Evolutionary conservation across 495 filamentous ascomycete genomes (phyloP).

Genomic region (Penicillium chermesinum): DNA sequence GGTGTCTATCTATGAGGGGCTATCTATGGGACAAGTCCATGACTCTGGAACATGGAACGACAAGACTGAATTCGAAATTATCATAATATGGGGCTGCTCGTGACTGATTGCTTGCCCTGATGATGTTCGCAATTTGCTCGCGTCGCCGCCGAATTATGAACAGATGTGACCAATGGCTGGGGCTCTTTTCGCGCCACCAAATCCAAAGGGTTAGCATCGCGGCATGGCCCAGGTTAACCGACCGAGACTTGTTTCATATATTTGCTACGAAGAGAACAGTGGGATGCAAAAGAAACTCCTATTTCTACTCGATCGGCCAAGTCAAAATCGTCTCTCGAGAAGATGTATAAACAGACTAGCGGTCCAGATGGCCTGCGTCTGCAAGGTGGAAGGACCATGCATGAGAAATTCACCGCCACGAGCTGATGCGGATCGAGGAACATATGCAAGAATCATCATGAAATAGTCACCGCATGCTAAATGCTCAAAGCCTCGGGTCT

Average conservation of each 20-base stretch:
- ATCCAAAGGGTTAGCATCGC: too few species aligned
- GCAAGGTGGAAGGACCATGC: neutral
- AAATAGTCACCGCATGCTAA: slow-evolving; percentile 43
- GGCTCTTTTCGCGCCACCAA: neutral
- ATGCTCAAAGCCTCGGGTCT: slow-evolving; percentile 32
- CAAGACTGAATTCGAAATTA: too few species aligned
- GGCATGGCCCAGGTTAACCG: neutral
- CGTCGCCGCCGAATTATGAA: too few species aligned
- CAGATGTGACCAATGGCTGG: neutral
- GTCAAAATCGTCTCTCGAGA: slow-evolving; percentile 1
- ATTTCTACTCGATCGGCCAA: slow-evolving; percentile 2
- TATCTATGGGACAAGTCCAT: too few species aligned
- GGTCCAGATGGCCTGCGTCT: slow-evolving; percentile 2
- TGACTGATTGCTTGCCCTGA: too few species aligned
- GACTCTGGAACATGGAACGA: too few species aligned
- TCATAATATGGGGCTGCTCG: too few species aligned
- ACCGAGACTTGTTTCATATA: neutral
- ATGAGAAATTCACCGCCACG: slow-evolving; percentile 7
- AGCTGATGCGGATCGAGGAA: slow-evolving; percentile 8
- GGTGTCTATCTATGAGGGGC: slow-evolving; percentile 59
- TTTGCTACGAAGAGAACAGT: neutral
- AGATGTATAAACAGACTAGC: slow-evolving; percentile 6
- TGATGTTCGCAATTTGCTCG: too few species aligned
- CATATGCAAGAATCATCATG: slow-evolving; percentile 28
- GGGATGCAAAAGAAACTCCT: slow-evolving; percentile 1